Evolutionary conservation across 2,329 filamentous ascomycete species (phyloP), one percentile per base, ranked within the genome.

Genomic region (Erysiphe neolycopersici): DNA sequence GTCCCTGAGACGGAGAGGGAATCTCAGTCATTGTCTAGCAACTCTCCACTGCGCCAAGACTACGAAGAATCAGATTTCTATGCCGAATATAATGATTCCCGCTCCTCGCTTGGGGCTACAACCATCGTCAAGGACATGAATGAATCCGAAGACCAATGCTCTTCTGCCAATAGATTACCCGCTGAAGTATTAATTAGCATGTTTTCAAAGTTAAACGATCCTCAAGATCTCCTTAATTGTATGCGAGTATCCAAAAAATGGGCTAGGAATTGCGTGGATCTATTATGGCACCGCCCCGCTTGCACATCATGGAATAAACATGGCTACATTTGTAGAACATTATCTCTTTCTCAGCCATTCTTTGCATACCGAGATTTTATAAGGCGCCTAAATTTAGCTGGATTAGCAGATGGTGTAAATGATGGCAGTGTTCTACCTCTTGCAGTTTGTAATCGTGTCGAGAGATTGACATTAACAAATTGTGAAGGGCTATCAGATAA

Each of bases 1-100:
- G 49, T 47, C 19, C 48, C 48, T n/a, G 56, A 57, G 1, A 42
- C 46, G 40, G 56, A 56, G 36, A 53, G 52, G 14, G 56, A 57
- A 44, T 57, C 54, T 12, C 54, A 56, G 42, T 58, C 56, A 26
- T 58, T 56, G 5, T 79, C 79, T 8, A 79, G 76, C 46, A 80
- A 77, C 56, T 84, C 79, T 1, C 79, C 79, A 38, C 72, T 69
- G 73, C 78, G 53, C 43, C 73, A 73, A 57, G 79, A 83, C 56
- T 83, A 91, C 61, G 79, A 85, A 56, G 87, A 94, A 61, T 92
- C 84, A 52, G 87, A 94, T 62, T 93, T 89, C 60, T 89, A 89
- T 60, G 77, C 79, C 58, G 71, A 69, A 45, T 77, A 79, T 53
- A 93, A 94, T 63, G 87, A 94, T 62, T 94, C 87, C 4, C 72